These are phyloP conservation scores for Exobasidium rhododendri DNA, from an alignment of 1,284 basidiomycete species.

Conservation along the genomic window DNA sequence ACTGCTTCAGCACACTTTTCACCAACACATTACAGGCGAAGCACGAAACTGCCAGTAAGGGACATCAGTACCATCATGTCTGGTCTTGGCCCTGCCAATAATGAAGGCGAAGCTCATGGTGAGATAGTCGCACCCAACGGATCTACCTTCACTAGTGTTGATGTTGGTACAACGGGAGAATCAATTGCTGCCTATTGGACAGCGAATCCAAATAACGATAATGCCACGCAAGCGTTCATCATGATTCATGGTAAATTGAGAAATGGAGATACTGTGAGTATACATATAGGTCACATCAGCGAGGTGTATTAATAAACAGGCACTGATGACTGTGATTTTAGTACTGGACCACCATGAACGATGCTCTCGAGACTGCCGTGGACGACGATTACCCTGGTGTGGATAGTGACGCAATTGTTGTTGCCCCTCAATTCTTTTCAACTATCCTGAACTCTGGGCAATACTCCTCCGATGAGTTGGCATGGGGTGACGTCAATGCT, in stretches of 20 bases:
- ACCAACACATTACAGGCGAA: too few relatives aligned
- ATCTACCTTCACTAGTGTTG: conserved; percentile 25
- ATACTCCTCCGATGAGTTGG: conserved; percentile 36
- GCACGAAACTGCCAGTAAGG: neutral
- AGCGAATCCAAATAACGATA: conserved; percentile 17
- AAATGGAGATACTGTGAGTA: conserved; percentile 26
- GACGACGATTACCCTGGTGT: conserved; percentile 23
- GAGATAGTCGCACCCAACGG: conserved; percentile 29
- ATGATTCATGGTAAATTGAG: conserved; percentile 51
- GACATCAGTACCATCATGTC: conserved; percentile 13
- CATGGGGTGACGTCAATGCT: conserved; percentile 46
- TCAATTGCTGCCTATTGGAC: conserved; percentile 40
- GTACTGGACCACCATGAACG: conserved; percentile 34
- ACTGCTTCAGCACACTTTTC: too few relatives aligned
- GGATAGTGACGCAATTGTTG: conserved; percentile 32
- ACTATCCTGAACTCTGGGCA: conserved; percentile 34
- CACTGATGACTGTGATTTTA: too few relatives aligned
- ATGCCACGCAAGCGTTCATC: conserved; percentile 41
- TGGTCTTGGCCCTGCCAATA: conserved; percentile 10
- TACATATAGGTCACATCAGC: conserved; percentile 42
- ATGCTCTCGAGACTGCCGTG: conserved; percentile 29
- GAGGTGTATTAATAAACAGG: too few relatives aligned
- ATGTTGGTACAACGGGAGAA: conserved; percentile 24
- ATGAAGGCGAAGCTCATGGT: conserved; percentile 23
- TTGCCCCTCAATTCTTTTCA: conserved; percentile 49